Evolutionary conservation across 2,329 filamentous ascomycete species (phyloP).

Genomic region (Paraphaeosphaeria minitans): DNA sequence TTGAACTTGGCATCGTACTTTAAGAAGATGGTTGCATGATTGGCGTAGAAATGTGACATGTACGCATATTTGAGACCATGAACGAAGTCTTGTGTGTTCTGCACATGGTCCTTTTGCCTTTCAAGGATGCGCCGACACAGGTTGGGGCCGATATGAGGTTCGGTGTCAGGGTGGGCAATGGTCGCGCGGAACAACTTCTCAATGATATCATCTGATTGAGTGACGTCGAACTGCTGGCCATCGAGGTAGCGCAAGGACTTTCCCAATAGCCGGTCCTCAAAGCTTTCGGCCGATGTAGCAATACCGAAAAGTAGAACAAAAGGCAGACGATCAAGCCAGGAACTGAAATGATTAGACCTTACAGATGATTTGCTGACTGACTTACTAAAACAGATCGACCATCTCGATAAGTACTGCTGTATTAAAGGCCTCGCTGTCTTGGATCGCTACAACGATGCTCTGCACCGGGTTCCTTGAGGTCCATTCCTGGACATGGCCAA

Average conservation of each 20-base stretch:
- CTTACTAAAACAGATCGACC: conserved; percentile 70
- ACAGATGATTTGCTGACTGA: no score
- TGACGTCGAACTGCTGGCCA: conserved; percentile 77
- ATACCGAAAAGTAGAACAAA: conserved; percentile 80
- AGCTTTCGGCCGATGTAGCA: conserved; percentile 79
- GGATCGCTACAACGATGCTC: conserved; percentile 73
- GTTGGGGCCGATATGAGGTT: conserved; percentile 66
- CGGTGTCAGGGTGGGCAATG: conserved; percentile 62
- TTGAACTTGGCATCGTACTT: conserved; percentile 41
- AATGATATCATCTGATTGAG: conserved; percentile 71
- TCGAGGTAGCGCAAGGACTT: conserved; percentile 69
- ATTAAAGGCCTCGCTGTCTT: conserved; percentile 84
- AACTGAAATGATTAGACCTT: conserved; percentile 47
- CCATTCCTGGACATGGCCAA: conserved; percentile 70
- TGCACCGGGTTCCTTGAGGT: conserved; percentile 59
- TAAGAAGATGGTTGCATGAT: conserved; percentile 71
- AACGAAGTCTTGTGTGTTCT: conserved; percentile 74
- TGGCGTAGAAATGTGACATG: conserved; percentile 86
- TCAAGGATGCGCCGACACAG: conserved; percentile 69
- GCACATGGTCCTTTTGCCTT: conserved; percentile 76
- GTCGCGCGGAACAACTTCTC: conserved; percentile 73
- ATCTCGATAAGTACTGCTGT: conserved; percentile 72
- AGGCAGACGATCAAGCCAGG: conserved; percentile 76
- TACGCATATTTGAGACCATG: conserved; percentile 77
- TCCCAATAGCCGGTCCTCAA: conserved; percentile 74